Base-by-base conservation (phyloP, 805 yeast species). In the Starmerella bombicola region DNA sequence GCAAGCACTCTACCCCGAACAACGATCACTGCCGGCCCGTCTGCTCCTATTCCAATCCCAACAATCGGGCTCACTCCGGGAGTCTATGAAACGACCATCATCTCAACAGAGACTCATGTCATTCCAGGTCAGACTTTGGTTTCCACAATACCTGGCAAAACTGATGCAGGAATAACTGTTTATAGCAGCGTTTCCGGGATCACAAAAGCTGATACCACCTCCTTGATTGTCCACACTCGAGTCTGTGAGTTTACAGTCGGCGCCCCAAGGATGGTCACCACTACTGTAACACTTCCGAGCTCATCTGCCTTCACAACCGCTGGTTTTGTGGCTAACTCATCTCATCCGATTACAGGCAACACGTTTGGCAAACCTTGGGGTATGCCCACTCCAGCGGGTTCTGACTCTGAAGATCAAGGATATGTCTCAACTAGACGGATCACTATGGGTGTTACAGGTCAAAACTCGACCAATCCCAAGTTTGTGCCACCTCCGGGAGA, bases 181-280 rank as follows among this genome's bases (percentile, higher is more conserved):
- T 55, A 48, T 23, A 48, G 53, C 20, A 48, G 54, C 4, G 37
- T 45, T 2, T 43, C 46, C 1, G 48, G 48, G 5, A 55, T 31
- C 28, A 42, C 47, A 17, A 20, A 40, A 1, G 30, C 48, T 13
- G 49, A 43, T 4, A 20, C 29, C 4, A 41, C 45, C 9, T 31
- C 34, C 5, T 29, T 33, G 4, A 32, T 44, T n/a, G 23, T 17
- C 4, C 22, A 37, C 10, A 44, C 47, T 9, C 5, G 5, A n/a
- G 28, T 34, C 4, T 28, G 37, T 13, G 32, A 32, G 4, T 42
- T 42, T 32, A 42, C 46, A 3, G 46, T 42, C 8, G 46, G 46
- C 15, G 16, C 38, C 3, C 46, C 42, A 3, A 4, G 31, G 3
- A n/a, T 34, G 3, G 42, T 36, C 6, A 21, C 42, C 6, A 19